Conservation (phyloP, 345 rosid genomes). For the Heritiera littoralis region DNA sequence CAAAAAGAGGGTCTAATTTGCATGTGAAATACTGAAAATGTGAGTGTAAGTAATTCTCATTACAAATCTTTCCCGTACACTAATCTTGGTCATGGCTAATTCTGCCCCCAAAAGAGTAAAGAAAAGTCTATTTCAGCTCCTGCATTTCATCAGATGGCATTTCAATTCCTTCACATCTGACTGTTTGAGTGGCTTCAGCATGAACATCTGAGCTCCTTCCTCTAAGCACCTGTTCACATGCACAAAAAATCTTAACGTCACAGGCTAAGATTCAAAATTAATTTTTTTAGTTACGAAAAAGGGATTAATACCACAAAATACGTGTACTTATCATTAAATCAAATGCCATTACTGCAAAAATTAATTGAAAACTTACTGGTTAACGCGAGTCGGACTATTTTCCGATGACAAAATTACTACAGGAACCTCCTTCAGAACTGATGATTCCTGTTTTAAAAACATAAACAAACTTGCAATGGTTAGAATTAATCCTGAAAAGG, state of each 20-base stretch:
- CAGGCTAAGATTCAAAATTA: too few species aligned
- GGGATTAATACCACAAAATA: too few species aligned
- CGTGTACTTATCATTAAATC: background rate
- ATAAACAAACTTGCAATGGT: background rate
- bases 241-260: too few species aligned
- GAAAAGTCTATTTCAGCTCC: conserved; percentile 20
- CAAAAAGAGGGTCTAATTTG: background rate
- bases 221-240: conserved; percentile 55
- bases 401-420: conserved; percentile 90
- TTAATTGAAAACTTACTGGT: conserved; percentile 42
- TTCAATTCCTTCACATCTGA: conserved; percentile 70
- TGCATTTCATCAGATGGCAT: conserved; percentile 47
- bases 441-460: conserved; percentile 55
- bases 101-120: too few species aligned
- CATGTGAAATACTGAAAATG: background rate
- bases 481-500: background rate
- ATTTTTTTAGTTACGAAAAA: too few species aligned
- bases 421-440: conserved; percentile 66
- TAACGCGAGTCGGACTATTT: conserved; percentile 69
- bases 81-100: background rate
- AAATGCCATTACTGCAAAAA: background rate
- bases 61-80: background rate
- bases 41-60: background rate
- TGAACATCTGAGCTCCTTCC: conserved; percentile 91
- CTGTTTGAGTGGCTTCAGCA: conserved; percentile 77